Percentiles rank a stretch among this genome's conserved stretches.
phyloP scores from a whole-genome alignment of 768 basidiomycete genomes.

The Suillus decipiens region DNA sequence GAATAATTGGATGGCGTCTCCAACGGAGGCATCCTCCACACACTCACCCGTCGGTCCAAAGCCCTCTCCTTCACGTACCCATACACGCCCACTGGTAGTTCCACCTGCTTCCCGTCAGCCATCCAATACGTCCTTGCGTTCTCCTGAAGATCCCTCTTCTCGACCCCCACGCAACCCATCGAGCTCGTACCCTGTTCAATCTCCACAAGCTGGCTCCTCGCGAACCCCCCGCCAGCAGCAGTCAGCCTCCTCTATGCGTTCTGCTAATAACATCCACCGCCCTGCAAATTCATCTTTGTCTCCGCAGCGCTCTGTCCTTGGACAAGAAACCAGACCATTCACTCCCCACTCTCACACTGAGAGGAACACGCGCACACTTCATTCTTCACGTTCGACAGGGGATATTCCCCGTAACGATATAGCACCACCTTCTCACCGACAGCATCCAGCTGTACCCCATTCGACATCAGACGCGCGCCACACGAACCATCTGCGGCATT shows the following conservation, averaged over 20 bases:
- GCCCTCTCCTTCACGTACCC: constrained; percentile 3
- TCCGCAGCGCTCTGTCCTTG: background rate
- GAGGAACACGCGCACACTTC: constrained; percentile 15
- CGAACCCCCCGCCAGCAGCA: background rate
- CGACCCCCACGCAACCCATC: constrained; percentile 8
- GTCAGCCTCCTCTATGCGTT: constrained; percentile 10
- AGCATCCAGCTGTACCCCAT: background rate
- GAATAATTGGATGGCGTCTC: constrained; percentile 5
- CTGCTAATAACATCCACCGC: background rate
- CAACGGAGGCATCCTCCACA: constrained; percentile 6
- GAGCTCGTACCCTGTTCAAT: background rate
- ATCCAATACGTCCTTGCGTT: constrained; percentile 9
- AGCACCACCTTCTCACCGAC: background rate
- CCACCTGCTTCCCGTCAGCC: constrained; percentile 7
- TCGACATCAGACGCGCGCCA: constrained; percentile 2
- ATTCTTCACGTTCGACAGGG: constrained; percentile 25
- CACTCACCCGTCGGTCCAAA: background rate
- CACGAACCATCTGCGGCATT: constrained; percentile 22
- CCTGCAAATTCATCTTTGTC: background rate
- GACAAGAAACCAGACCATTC: background rate
- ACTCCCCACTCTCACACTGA: constrained; percentile 12
- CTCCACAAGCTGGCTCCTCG: constrained; percentile 4
- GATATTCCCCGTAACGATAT: constrained; percentile 21
- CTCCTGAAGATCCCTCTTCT: constrained; percentile 5
- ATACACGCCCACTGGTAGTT: background rate